Conservation (phyloP, 2,329 filamentous ascomycete genomes). For the Neofusicoccum sp. region DNA sequence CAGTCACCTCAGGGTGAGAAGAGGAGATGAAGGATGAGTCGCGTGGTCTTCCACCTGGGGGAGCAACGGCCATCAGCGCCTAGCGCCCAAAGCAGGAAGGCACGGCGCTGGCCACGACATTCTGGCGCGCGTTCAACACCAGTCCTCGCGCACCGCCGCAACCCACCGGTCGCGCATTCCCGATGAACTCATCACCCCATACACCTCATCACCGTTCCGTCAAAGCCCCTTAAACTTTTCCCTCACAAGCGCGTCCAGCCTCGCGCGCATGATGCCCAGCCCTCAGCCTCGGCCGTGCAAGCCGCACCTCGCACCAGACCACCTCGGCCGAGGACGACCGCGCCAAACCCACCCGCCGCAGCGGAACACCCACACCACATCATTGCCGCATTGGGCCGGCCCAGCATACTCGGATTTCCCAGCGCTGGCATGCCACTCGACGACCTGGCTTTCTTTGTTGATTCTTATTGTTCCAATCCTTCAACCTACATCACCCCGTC, state of each 20-base stretch:
- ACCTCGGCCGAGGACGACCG: neutral
- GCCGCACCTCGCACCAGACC: neutral
- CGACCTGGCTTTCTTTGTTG: too few species aligned
- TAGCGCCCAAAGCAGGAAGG: neutral
- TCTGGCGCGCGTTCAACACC: neutral
- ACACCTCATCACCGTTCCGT: neutral
- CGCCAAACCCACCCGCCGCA: neutral
- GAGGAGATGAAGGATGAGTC: too few species aligned
- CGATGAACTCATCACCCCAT: neutral
- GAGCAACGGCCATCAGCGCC: neutral
- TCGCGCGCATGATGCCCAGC: neutral
- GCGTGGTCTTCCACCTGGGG: too few species aligned
- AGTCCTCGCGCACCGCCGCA: neutral
- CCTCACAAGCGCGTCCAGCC: neutral
- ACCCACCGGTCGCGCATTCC: neutral
- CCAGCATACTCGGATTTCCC: neutral
- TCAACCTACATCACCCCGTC: neutral
- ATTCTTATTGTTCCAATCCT: neutral
- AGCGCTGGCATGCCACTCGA: too few species aligned
- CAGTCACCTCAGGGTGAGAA: too few species aligned
- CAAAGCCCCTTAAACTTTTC: neutral
- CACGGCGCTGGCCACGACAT: slow-evolving; percentile 1
- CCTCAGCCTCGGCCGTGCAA: too few species aligned
- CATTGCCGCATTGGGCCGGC: neutral
- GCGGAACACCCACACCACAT: slow-evolving; percentile 5